phyloP scores from a whole-genome alignment of 495 filamentous ascomycete species.

The Massariosphaeria phaeospora region DNA sequence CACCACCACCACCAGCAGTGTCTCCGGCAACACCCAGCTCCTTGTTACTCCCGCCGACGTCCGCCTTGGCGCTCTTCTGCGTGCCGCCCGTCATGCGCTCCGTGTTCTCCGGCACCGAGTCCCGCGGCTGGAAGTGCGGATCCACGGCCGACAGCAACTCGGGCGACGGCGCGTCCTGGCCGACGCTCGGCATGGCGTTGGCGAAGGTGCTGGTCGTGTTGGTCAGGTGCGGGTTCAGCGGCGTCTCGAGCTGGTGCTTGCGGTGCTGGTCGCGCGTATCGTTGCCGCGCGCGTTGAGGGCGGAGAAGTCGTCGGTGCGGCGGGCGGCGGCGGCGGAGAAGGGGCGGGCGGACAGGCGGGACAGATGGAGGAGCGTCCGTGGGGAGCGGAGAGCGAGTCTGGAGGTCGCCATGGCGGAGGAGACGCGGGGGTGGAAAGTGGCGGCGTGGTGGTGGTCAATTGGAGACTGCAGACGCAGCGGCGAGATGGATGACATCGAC shows the following conservation, averaged over 20 bases:
- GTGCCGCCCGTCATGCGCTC: conserved; percentile 60
- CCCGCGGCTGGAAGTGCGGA: conserved; percentile 49
- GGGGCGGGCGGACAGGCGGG: conserved; percentile 3
- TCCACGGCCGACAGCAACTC: conserved; percentile 57
- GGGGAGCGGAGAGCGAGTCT: conserved; percentile 24
- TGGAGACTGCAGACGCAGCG: too few species aligned
- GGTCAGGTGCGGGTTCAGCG: conserved; percentile 57
- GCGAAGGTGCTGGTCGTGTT: conserved; percentile 61
- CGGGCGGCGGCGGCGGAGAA: conserved; percentile 15
- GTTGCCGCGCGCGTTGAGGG: conserved; percentile 35
- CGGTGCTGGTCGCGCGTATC: conserved; percentile 49
- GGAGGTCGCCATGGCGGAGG: conserved; percentile 23
- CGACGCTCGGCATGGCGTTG: conserved; percentile 57
- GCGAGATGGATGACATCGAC: too few species aligned
- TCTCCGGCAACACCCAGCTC: background rate
- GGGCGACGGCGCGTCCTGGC: conserved; percentile 53
- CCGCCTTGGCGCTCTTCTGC: conserved; percentile 35
- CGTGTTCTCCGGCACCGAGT: conserved; percentile 51
- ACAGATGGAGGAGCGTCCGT: conserved; percentile 3
- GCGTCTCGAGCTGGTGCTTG: conserved; percentile 51
- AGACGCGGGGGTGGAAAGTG: too few species aligned
- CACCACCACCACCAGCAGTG: conserved; percentile 37
- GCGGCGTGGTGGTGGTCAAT: too few species aligned
- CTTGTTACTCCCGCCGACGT: conserved; percentile 2
- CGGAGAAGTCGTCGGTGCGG: conserved; percentile 2